Evolutionary conservation across 2,329 filamentous ascomycete genomes (phyloP).

Genomic region (Colletotrichum gloeosporioides): DNA sequence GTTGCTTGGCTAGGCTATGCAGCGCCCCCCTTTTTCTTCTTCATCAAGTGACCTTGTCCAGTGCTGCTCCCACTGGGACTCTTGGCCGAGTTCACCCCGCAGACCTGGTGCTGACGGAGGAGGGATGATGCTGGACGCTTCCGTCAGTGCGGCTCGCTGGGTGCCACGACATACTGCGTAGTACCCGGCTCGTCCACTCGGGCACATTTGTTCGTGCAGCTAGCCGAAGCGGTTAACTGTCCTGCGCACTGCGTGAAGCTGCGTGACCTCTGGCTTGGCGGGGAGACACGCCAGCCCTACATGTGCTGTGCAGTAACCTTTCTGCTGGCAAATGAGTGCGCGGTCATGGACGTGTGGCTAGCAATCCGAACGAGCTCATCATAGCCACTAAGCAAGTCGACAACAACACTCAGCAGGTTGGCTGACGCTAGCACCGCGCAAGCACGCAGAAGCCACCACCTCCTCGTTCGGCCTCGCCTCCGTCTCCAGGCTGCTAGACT

Average conservation of each 20-base stretch:
- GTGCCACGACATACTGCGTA: neutral
- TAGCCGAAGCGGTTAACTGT: conserved; percentile 6
- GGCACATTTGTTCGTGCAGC: neutral
- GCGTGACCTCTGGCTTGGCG: neutral
- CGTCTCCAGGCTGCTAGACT: neutral
- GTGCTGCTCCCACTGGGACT: neutral
- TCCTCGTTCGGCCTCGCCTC: neutral
- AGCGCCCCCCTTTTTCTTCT: neutral
- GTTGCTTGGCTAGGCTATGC: neutral
- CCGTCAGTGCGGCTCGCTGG: conserved; percentile 15
- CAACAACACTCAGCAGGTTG: neutral
- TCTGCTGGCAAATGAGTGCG: neutral
- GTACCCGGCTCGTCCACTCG: conserved; percentile 5
- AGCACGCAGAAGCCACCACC: neutral
- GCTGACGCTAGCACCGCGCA: conserved; percentile 15
- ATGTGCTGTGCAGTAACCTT: neutral
- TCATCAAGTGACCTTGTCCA: neutral
- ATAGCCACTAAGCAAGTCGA: neutral
- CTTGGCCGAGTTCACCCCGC: conserved; percentile 6
- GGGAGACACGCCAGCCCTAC: conserved; percentile 14
- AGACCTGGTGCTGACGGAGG: neutral
- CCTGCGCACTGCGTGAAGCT: neutral
- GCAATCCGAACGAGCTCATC: neutral
- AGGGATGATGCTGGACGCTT: conserved; percentile 5
- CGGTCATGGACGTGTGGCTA: neutral